phyloP scores from a whole-genome alignment of 768 basidiomycete species.

The Sistotremastrum suecicum region DNA sequence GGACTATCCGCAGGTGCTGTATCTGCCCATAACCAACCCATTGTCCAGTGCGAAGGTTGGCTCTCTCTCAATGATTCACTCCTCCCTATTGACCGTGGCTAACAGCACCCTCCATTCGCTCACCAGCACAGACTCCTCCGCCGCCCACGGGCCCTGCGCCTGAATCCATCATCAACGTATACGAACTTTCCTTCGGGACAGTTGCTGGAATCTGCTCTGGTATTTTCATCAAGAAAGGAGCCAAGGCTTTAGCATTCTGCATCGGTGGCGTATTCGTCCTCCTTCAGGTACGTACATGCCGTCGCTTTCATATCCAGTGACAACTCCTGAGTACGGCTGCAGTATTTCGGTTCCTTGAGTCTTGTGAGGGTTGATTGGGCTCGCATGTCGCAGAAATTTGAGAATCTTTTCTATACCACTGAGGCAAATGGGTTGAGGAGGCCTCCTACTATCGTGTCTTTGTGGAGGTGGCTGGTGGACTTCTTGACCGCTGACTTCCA shows the following conservation, averaged over 20 bases:
- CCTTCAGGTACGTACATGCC: slow-evolving; percentile 53
- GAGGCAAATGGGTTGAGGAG: slow-evolving; percentile 38
- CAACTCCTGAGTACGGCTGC: not conserved
- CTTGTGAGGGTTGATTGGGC: slow-evolving; percentile 74
- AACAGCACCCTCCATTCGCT: not conserved
- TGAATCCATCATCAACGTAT: slow-evolving; percentile 58
- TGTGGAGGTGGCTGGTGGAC: slow-evolving; percentile 56
- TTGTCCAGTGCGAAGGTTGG: no score
- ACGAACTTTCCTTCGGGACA: slow-evolving; percentile 81
- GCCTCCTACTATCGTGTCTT: slow-evolving; percentile 48
- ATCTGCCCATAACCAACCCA: no score
- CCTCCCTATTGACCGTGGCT: not conserved
- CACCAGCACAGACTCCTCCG: not conserved
- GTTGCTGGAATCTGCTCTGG: slow-evolving; percentile 82
- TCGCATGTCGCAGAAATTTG: slow-evolving; percentile 50
- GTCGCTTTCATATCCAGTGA: not conserved
- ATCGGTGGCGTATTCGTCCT: slow-evolving; percentile 87
- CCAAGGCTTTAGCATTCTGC: slow-evolving; percentile 65
- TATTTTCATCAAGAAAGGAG: slow-evolving; percentile 92
- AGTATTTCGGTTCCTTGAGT: slow-evolving; percentile 72
- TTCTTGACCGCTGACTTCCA: slow-evolving; percentile 93
- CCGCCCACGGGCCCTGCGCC: slow-evolving; percentile 29
- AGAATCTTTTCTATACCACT: slow-evolving; percentile 53
- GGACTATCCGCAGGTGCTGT: no score
- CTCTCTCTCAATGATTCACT: not conserved